Base-by-base conservation (phyloP, 2,329 filamentous ascomycete genomes). In the Dendrostoma leiphaemia region DNA sequence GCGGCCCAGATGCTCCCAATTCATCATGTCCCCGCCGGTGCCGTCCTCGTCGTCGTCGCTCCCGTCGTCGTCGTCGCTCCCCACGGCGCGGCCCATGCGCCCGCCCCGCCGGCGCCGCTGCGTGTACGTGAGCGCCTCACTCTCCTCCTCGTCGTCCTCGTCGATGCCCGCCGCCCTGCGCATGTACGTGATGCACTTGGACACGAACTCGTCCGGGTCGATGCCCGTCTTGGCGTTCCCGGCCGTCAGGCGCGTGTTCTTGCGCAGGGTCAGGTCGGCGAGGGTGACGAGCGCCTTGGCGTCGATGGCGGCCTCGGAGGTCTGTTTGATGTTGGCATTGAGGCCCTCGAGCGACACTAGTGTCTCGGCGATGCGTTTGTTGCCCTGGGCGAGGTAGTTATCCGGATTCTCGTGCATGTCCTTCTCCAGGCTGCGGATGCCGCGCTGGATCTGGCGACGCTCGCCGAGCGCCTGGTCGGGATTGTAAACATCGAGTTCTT, bases 181-280 rank as follows among this genome's bases (percentile, higher is more conserved):
- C 91, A 97, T 97, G 67, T 89, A 97, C 3, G 82, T 83, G 56
- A 95, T 91, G 68, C 89, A 93, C 70, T 95, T 96, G 1, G 89
- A 89, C 13, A 97, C 84, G 64, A 97, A 95, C 63, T 96, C 90
- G 58, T 97, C 92, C 0, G 95, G 79, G 64, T 97, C 92, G 21
- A 99, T 74, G 7, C 91, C 90, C 48, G 88, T 84, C 3, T 84
- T 83, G 2, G 81, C 74, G 62, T 88, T 87, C 6, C 91, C 91
- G 28, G 90, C 78, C 1, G 88, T 84, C 24, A 95, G 78, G 48
- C 86, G 84, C 40, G 87, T 78, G 0, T 90, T 87, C 66, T 91
- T 91, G 62, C 89, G 90, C 63, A 88, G 86, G 0, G 89, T 87
- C 4, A 95, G 71, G 60, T 97, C 91, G 5, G 90, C 89, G 1